These are phyloP conservation scores for Litsea cubeba DNA, from an alignment of 164 flowering plant genomes.

Conservation along the genomic window DNA sequence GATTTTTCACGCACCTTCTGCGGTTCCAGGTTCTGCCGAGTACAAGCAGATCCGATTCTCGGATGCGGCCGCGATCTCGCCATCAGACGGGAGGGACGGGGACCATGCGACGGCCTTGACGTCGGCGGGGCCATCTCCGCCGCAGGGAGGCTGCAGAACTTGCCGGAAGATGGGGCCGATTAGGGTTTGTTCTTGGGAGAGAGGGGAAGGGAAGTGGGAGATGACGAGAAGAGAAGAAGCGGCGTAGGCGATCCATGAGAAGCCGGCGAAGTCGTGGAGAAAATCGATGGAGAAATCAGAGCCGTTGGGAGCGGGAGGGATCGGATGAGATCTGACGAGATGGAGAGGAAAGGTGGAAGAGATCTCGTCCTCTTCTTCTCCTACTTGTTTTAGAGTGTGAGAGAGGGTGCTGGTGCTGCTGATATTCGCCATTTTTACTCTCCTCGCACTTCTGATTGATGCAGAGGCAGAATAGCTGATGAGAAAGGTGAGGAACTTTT, in stretches of 20 bases:
- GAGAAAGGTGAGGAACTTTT: no score
- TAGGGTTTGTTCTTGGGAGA: constrained; percentile 31
- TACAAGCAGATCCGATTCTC: constrained; percentile 48
- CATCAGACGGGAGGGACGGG: constrained; percentile 41
- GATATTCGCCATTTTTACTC: no score
- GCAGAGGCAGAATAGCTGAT: no score
- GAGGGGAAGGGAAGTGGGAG: constrained; percentile 83
- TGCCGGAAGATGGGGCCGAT: constrained; percentile 78
- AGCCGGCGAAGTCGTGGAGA: constrained; percentile 59
- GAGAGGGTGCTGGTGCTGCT: no score
- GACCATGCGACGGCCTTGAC: constrained; percentile 63
- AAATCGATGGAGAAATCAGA: constrained; percentile 52
- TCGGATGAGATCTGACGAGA: constrained; percentile 46
- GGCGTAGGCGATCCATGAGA: constrained; percentile 91
- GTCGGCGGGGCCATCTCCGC: constrained; percentile 16
- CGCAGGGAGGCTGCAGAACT: constrained; percentile 48
- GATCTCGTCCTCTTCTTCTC: background rate
- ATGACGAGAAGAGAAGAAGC: constrained; percentile 83
- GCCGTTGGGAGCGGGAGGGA: constrained; percentile 64
- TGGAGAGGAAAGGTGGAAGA: constrained; percentile 43
- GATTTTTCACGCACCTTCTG: constrained; percentile 28
- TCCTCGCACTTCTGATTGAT: no score
- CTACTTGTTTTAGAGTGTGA: background rate
- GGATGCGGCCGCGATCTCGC: constrained; percentile 72
- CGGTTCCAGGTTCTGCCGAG: constrained; percentile 27